These are phyloP conservation scores for Reutealis trisperma DNA, from an alignment of 345 rosid species.

Conservation along the genomic window DNA sequence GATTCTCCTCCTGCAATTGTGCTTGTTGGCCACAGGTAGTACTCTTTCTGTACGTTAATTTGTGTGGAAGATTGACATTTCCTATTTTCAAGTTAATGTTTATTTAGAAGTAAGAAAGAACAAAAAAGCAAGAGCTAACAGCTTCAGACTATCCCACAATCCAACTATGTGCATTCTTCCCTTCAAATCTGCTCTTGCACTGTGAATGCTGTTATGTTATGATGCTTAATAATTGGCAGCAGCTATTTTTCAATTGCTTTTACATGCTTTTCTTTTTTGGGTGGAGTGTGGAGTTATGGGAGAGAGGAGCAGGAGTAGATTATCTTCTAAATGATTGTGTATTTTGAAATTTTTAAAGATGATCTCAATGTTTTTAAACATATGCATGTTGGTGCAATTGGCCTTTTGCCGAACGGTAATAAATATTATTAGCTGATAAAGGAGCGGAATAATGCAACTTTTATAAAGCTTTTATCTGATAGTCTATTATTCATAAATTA, in stretches of 20 bases:
- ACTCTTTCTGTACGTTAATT: not conserved
- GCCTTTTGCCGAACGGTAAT: not conserved
- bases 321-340: not conserved
- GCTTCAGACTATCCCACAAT: not conserved
- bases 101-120: not conserved
- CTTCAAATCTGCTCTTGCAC: not conserved
- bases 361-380: not conserved
- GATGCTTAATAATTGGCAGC: not conserved
- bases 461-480: not conserved
- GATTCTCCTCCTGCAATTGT: constrained; percentile 89
- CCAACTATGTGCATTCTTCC: not conserved
- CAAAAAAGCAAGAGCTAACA: not conserved
- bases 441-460: not conserved
- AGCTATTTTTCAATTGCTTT: not conserved
- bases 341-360: not conserved
- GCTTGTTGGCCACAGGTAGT: constrained; percentile 93
- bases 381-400: not conserved
- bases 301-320: not conserved
- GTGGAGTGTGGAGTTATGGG: not conserved
- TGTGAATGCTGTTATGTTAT: not conserved
- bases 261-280: not conserved
- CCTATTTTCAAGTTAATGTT: not conserved
- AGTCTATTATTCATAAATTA: not conserved
- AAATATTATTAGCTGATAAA: not conserved
- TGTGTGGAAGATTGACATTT: not conserved